Base-by-base conservation (phyloP, 2,329 filamentous ascomycete genomes). In the Clonostachys solani region DNA sequence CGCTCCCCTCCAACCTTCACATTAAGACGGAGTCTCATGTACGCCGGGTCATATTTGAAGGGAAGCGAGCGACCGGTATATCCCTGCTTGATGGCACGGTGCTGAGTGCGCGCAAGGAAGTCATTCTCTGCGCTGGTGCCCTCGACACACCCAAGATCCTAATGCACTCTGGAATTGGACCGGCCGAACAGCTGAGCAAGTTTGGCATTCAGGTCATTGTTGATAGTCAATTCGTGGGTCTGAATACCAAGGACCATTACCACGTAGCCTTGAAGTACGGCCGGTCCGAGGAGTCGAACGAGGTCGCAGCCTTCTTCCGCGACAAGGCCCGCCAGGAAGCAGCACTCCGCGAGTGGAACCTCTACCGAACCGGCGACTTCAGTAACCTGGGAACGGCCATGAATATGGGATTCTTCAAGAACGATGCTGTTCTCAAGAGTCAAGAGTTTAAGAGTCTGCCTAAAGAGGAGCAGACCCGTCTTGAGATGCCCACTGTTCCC, bases 1-100 rank as follows among this genome's bases (percentile, higher is more conserved):
- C 61, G 4, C 41, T 56, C 1, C 75, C 76, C 0, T 37, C 34
- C 12, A 96, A 96, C 71, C 68, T 96, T 63, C 94, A 88, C 35
- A 77, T 96, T 50, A 75, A 95, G 50, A 95, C 90, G 61, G 86
- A 94, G 61, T 87, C 90, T 19, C 94, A 89, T 84, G 91, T 95
- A 50, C 87, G 81, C 63, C 88, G 84, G 65, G 70, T 96, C 61
- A 87, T 92, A 56, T 78, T 95, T 43, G 80, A 80, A 54, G 44
- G 44, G 9, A 78, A 71, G 46, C 79, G 15, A 23, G 23, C 40
- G 6, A 23, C 13, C 40, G 16, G 23, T 15, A 13, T 60, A 74
- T 47, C 64, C 59, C 5, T 72, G 72, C 5, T 60, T 64, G 17
- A 67, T 75, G 40, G 23, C 9, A 29, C 23, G 23, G 23, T 29